phyloP scores from a whole-genome alignment of 305 asterid species.

The Fraxinus latifolia region DNA sequence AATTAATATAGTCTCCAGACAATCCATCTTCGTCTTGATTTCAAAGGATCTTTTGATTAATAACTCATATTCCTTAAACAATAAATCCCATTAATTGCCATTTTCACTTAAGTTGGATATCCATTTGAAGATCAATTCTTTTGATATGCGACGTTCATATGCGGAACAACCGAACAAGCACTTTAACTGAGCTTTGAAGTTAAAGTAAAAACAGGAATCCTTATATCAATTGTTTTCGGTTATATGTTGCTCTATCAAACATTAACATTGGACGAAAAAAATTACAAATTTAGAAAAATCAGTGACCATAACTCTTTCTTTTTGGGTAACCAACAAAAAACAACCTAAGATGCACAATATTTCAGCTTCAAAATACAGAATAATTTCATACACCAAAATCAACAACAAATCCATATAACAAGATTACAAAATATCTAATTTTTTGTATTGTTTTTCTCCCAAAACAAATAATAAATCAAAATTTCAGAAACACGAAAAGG shows the following conservation, averaged over 20 bases:
- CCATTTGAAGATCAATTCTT: neutral
- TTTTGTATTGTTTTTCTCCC: neutral
- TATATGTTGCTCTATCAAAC: neutral
- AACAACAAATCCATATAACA: neutral
- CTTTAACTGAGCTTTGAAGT: neutral
- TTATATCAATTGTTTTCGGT: neutral
- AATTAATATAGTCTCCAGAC: neutral
- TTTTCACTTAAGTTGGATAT: neutral
- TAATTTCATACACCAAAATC: slow-evolving; percentile 7
- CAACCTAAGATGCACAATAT: neutral
- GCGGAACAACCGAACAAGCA: neutral
- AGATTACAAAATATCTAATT: neutral
- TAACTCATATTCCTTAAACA: neutral
- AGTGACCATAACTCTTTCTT: neutral
- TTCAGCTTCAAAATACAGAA: neutral
- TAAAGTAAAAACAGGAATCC: neutral
- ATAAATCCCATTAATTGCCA: neutral
- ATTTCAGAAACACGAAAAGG: neutral
- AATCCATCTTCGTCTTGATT: neutral
- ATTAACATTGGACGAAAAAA: neutral
- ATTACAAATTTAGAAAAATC: neutral
- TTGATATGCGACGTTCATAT: neutral
- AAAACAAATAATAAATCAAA: neutral
- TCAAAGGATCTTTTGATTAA: neutral
- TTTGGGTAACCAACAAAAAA: neutral